Evolutionary conservation across 2,329 filamentous ascomycete species (phyloP), one percentile per base, ranked within the genome.

Genomic region (Neonectria hederae): DNA sequence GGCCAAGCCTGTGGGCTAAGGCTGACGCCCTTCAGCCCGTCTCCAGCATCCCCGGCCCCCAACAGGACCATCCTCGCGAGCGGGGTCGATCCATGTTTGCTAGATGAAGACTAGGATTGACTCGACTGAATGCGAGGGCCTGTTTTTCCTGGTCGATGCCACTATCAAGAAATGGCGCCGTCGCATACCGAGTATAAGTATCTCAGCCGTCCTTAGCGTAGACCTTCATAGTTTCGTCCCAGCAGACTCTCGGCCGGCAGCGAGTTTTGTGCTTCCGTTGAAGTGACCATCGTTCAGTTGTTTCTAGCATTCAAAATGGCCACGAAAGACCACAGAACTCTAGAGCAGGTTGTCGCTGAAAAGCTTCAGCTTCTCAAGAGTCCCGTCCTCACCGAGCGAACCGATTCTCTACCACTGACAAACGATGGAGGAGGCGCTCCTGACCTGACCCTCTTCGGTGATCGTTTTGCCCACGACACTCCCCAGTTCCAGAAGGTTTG

Each of bases 311-410:
- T 9, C 19, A 66, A 32, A 57, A 75, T 76, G 74, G 19, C 60
- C 4, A 60, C 24, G 54, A 66, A 22, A 32, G 61, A 7, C 48
- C 19, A 38, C 30, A 40, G 52, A 63, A 43, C 42, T 52, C 54
- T 53, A n/a, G 42, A 62, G 32, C 42, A 49, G 10, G n/a, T 6
- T 21, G 7, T 48, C 2, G 14, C 65, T 17, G 68, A 72, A 56
- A 77, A 75, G 65, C 75, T 78, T 9, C 70, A 71, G 51, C 67
- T 78, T 24, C 65, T 78, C 64, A 76, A 75, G 60, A 78, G 75
- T 59, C 76, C 76, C 4, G 61, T 78, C 9, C 54, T 72, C 51
- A 52, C 51, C 10, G 19, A 59, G 11, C 57, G 48, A 38, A 59
- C 65, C 10, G 70, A 71, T 8, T 69, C 70, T 22, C 46, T 65